Conservation (phyloP, 169 alveolate genomes). For the Toxoplasma gondii region DNA sequence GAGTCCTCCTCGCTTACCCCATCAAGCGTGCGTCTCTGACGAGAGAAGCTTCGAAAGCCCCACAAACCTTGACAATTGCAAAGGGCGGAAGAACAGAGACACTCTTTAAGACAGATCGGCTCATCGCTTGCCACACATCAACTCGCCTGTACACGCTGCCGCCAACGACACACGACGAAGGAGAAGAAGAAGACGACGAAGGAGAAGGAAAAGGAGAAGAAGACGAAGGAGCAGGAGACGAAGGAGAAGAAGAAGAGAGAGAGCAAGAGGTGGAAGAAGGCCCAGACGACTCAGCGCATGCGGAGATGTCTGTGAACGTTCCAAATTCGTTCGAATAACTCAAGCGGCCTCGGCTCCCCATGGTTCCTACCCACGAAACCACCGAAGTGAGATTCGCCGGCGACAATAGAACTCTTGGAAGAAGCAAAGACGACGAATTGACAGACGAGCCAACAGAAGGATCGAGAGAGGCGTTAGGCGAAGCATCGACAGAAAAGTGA, state of each 20-base stretch:
- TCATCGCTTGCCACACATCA: slow-evolving; percentile 6
- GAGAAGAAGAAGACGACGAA: background rate
- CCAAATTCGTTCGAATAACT: background rate
- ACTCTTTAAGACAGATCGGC: background rate
- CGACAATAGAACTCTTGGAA: background rate
- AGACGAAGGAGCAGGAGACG: background rate
- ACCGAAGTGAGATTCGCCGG: slow-evolving; percentile 8
- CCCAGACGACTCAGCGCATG: no score
- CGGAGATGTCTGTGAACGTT: background rate
- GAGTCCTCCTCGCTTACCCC: background rate
- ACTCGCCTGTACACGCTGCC: background rate
- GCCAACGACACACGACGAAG: background rate
- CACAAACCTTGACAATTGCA: background rate
- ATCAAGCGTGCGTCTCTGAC: slow-evolving; percentile 1
- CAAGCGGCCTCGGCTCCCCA: background rate
- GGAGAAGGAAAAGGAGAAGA: background rate
- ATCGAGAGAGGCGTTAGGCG: background rate
- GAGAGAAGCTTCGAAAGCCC: background rate
- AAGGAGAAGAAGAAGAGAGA: no score
- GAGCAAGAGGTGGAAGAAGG: no score
- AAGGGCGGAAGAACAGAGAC: background rate
- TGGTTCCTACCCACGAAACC: background rate
- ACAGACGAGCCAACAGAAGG: background rate
- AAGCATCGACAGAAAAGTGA: no score
- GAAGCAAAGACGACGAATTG: background rate